These are phyloP conservation scores for Fraxinus americana DNA, from an alignment of 257 asterid species.

Conservation along the genomic window DNA sequence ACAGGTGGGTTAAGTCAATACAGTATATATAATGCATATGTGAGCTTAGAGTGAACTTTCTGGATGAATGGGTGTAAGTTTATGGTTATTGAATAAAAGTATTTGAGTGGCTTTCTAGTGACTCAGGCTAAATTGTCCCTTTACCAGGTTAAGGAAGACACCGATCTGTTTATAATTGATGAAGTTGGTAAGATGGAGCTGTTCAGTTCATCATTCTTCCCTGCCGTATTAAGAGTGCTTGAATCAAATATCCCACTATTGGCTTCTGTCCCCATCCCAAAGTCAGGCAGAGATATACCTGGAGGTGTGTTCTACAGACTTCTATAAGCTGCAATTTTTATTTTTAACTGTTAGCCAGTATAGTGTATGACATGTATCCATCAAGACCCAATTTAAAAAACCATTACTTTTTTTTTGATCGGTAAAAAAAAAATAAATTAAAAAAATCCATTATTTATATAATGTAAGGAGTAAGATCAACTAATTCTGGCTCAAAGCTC, in stretches of 20 bases:
- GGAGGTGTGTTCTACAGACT: constrained; percentile 58
- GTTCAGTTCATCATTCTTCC: constrained; percentile 81
- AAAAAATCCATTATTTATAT: neutral
- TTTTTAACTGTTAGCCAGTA: neutral
- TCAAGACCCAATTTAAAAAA: neutral
- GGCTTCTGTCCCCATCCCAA: constrained; percentile 79
- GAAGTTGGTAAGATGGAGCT: constrained; percentile 97
- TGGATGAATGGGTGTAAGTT: neutral
- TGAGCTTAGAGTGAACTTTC: constrained; percentile 8
- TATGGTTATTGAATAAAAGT: constrained; percentile 15
- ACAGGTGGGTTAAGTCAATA: constrained; percentile 52
- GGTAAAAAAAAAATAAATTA: too few relatives aligned
- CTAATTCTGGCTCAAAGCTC: neutral
- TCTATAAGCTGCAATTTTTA: constrained; percentile 11
- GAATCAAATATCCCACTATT: constrained; percentile 82
- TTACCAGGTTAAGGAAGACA: constrained; percentile 73
- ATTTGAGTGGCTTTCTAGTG: neutral
- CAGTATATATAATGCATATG: neutral
- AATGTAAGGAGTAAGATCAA: neutral
- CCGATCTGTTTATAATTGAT: constrained; percentile 76
- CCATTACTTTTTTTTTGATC: too few relatives aligned
- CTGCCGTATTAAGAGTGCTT: constrained; percentile 74
- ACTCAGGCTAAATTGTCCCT: constrained; percentile 10
- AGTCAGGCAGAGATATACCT: constrained; percentile 80
- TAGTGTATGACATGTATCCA: neutral